phyloP scores from a whole-genome alignment of 805 yeast species.

The Saccharomyces paradoxus region DNA sequence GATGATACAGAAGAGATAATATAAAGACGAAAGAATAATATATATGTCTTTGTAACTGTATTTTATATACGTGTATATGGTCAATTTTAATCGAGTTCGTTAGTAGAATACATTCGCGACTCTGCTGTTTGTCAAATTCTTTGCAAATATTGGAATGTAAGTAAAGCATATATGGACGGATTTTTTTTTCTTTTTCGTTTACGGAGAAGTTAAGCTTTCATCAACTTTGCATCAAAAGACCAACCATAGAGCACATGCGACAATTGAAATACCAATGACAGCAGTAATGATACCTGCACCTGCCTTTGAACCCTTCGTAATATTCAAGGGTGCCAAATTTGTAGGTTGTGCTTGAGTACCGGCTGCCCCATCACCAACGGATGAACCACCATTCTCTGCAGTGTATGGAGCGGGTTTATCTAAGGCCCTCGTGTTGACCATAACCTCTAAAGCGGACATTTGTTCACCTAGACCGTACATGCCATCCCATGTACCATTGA shows the following conservation, averaged over 20 bases:
- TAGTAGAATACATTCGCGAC: not conserved
- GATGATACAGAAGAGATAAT: not conserved
- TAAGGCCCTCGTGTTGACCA: constrained; percentile 35
- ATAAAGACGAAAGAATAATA: not conserved
- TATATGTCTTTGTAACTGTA: not conserved
- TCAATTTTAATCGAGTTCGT: not conserved
- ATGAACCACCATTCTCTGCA: constrained; percentile 57
- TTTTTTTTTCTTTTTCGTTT: not conserved
- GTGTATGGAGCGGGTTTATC: constrained; percentile 52
- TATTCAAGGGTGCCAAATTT: constrained; percentile 33
- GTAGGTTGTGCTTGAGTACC: constrained; percentile 44
- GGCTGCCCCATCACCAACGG: constrained; percentile 58
- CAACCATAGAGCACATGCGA: constrained; percentile 41
- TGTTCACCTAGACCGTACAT: constrained; percentile 85
- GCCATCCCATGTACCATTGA: constrained; percentile 58
- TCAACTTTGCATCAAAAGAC: constrained; percentile 20
- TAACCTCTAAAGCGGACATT: constrained; percentile 69
- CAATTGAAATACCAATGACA: constrained; percentile 39
- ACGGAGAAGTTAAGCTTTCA: not conserved
- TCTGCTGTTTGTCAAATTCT: not conserved
- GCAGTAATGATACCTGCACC: constrained; percentile 67
- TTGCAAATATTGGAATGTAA: not conserved
- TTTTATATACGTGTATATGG: not conserved
- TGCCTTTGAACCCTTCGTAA: constrained; percentile 45
- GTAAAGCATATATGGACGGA: not conserved